Evolutionary conservation across 2,329 filamentous ascomycete genomes (phyloP).

Genomic region (Penicillium sp.): DNA sequence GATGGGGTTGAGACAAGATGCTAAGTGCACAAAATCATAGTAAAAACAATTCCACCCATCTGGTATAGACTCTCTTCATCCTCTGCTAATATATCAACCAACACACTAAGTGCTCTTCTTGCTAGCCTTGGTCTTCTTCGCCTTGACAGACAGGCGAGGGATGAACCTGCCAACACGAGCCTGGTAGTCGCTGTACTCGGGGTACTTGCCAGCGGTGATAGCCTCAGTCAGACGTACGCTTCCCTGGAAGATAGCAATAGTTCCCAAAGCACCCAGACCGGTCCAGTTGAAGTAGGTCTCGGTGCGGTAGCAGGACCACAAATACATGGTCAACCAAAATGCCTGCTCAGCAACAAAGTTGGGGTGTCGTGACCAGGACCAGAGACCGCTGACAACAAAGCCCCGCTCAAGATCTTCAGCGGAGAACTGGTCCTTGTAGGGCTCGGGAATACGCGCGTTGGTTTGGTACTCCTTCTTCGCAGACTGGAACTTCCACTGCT

Average conservation of each 20-base stretch:
- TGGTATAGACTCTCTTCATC: neutral
- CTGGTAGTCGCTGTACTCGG: constrained; percentile 84
- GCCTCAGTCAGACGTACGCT: constrained; percentile 85
- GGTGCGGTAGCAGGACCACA: constrained; percentile 78
- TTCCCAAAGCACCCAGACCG: constrained; percentile 63
- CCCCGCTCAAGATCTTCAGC: constrained; percentile 82
- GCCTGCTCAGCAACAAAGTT: constrained; percentile 92
- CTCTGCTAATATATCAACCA: neutral
- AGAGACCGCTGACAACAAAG: constrained; percentile 80
- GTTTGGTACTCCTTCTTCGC: constrained; percentile 75
- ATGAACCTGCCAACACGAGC: constrained; percentile 78
- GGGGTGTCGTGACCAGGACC: constrained; percentile 84
- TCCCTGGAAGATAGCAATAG: constrained; percentile 80
- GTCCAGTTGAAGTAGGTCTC: constrained; percentile 76
- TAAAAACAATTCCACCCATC: neutral
- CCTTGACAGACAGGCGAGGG: constrained; percentile 50
- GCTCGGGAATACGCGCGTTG: constrained; percentile 65
- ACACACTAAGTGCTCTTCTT: constrained; percentile 20
- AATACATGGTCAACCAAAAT: constrained; percentile 84
- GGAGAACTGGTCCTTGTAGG: constrained; percentile 51
- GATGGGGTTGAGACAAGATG: neutral
- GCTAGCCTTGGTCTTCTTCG: constrained; percentile 26
- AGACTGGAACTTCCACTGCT: constrained; percentile 86
- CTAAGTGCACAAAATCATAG: neutral
- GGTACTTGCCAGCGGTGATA: constrained; percentile 78